Conservation (phyloP, 2,329 filamentous ascomycete genomes). For the Claviceps cyperi region DNA sequence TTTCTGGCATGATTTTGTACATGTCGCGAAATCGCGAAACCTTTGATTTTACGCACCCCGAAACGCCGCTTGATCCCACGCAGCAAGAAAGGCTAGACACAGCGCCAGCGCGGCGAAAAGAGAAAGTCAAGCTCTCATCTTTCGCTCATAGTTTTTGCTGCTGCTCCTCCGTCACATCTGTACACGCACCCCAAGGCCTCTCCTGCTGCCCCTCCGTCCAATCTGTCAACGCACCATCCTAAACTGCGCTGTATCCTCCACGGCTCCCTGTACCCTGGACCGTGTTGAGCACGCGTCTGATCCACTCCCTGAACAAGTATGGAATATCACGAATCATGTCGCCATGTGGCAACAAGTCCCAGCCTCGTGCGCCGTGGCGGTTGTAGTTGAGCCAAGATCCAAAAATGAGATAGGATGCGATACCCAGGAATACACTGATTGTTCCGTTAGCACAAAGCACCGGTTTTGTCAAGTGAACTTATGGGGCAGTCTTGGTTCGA, state of each 20-base stretch:
- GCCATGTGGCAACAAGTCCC: conserved; percentile 86
- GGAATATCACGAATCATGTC: conserved; percentile 87
- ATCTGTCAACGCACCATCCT: conserved; percentile 12
- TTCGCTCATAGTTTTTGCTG: background rate
- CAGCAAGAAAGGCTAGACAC: background rate
- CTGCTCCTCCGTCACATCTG: background rate
- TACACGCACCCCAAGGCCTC: background rate
- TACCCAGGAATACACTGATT: conserved; percentile 63
- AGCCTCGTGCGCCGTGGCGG: conserved; percentile 84
- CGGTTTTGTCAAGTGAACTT: background rate
- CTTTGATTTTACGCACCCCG: conserved; percentile 11
- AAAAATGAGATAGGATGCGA: conserved; percentile 87
- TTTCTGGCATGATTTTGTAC: conserved; percentile 7
- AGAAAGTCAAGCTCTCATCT: background rate
- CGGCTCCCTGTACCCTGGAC: conserved; percentile 71
- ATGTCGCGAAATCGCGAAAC: conserved; percentile 12
- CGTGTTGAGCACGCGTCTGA: conserved; percentile 63
- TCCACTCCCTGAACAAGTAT: conserved; percentile 83
- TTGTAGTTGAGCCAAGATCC: conserved; percentile 99
- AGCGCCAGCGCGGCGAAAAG: background rate
- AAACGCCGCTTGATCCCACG: conserved; percentile 10
- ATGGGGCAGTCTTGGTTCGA: too few relatives aligned
- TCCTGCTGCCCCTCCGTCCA: background rate
- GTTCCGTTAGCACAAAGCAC: background rate
- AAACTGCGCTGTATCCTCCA: conserved; percentile 91